Conservation (phyloP, 352 stramenopile genomes). For the Pythium aristosporum region DNA sequence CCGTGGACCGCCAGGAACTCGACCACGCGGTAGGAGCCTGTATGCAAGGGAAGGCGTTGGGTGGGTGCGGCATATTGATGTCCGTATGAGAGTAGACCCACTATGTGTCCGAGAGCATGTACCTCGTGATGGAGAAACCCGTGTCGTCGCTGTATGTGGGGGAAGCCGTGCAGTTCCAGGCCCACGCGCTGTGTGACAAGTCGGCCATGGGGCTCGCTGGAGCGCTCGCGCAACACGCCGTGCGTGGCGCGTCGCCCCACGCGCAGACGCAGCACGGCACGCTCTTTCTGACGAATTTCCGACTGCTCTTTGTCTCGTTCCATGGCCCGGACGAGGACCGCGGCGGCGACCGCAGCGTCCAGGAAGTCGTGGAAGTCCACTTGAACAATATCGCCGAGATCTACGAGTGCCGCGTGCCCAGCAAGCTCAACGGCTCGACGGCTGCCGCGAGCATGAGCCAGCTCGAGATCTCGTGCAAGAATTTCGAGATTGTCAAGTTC, state of each 20-base stretch:
- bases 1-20: slow-evolving; percentile 77
- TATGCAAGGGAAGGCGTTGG: background rate
- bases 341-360: slow-evolving; percentile 10
- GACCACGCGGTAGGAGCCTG: slow-evolving; percentile 57
- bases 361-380: slow-evolving; percentile 61
- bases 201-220: slow-evolving; percentile 42
- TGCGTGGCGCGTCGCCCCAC: slow-evolving; percentile 4
- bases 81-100: slow-evolving; percentile 43
- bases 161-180: slow-evolving; percentile 74
- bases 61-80: slow-evolving; percentile 6
- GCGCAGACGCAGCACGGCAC: slow-evolving; percentile 51
- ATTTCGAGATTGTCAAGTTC: slow-evolving; percentile 82
- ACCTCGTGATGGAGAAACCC: slow-evolving; percentile 71
- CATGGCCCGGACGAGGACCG: slow-evolving; percentile 34
- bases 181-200: slow-evolving; percentile 66
- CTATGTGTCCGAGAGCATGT: slow-evolving; percentile 81
- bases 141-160: slow-evolving; percentile 50
- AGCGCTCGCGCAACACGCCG: slow-evolving; percentile 9
- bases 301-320: slow-evolving; percentile 74
- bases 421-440: slow-evolving; percentile 29
- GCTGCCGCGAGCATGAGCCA: slow-evolving; percentile 42
- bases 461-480: slow-evolving; percentile 85
- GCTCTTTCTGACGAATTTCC: slow-evolving; percentile 72
- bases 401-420: slow-evolving; percentile 47
- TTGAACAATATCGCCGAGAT: slow-evolving; percentile 80